Evolutionary conservation across 2,329 filamentous ascomycete species (phyloP).

Genomic region (Rosellinia necatrix): DNA sequence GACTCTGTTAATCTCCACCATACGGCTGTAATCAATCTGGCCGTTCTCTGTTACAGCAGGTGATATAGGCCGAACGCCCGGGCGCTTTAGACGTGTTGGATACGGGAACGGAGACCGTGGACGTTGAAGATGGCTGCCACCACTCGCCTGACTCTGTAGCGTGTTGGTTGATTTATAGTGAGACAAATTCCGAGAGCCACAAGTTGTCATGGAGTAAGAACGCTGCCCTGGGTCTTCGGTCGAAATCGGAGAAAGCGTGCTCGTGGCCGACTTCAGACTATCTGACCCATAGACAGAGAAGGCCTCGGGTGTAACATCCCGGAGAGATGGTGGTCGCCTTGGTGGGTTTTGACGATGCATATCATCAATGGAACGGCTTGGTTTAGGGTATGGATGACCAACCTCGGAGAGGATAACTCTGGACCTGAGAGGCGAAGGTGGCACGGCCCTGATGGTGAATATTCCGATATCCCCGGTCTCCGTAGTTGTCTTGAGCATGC

Average conservation of each 20-base stretch:
- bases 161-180: constrained; percentile 54
- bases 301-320: constrained; percentile 59
- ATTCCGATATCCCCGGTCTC: constrained; percentile 68
- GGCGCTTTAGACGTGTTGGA: constrained; percentile 60
- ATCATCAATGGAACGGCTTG: constrained; percentile 41
- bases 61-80: constrained; percentile 55
- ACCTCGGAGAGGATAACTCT: constrained; percentile 40
- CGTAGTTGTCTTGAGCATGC: constrained; percentile 69
- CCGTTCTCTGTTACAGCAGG: constrained; percentile 55
- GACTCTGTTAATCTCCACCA: constrained; percentile 54
- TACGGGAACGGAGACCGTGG: constrained; percentile 64
- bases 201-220: constrained; percentile 61
- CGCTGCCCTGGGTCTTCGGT: constrained; percentile 50
- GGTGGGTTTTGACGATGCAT: constrained; percentile 47
- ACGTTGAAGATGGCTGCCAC: constrained; percentile 49
- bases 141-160: constrained; percentile 52
- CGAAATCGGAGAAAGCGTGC: constrained; percentile 48
- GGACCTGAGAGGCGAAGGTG: constrained; percentile 38
- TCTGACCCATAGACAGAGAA: constrained; percentile 60
- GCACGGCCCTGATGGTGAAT: constrained; percentile 58
- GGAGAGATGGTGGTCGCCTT: constrained; percentile 52
- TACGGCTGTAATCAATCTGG: constrained; percentile 54
- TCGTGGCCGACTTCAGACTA: constrained; percentile 51
- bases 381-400: constrained; percentile 35
- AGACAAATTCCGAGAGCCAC: constrained; percentile 51